Evolutionary conservation across 2,329 filamentous ascomycete genomes (phyloP).

Genomic region (Aschersonia sp.): DNA sequence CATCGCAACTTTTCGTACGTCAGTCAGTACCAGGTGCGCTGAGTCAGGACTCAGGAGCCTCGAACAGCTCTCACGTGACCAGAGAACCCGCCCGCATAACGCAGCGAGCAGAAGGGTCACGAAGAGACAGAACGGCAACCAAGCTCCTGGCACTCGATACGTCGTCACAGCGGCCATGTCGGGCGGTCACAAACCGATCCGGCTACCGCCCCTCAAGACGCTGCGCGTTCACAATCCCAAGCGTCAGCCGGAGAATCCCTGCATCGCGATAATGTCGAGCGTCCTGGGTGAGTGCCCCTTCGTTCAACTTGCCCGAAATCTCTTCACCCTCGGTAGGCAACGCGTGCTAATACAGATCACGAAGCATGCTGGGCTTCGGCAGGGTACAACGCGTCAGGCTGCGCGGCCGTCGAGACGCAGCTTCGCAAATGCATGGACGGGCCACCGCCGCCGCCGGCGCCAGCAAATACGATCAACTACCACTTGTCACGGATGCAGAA

Average conservation of each 20-base stretch:
- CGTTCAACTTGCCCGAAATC: not conserved
- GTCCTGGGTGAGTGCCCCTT: constrained; percentile 34
- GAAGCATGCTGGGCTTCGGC: constrained; percentile 74
- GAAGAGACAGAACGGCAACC: not conserved
- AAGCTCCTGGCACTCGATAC: not conserved
- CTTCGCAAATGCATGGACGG: constrained; percentile 68
- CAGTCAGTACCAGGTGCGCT: no score
- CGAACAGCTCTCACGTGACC: no score
- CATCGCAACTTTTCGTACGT: no score
- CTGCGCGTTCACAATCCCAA: constrained; percentile 41
- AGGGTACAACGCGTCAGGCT: constrained; percentile 50
- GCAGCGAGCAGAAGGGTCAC: not conserved
- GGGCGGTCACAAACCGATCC: constrained; percentile 33
- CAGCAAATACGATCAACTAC: constrained; percentile 78
- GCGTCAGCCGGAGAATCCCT: constrained; percentile 34
- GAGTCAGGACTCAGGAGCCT: no score
- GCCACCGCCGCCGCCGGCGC: constrained; percentile 33
- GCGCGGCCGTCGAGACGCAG: constrained; percentile 42
- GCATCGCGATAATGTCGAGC: constrained; percentile 40
- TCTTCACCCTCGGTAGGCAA: not conserved
- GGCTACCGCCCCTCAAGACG: constrained; percentile 39
- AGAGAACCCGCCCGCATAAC: not conserved
- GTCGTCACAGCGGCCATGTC: constrained; percentile 20
- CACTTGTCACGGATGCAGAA: constrained; percentile 68
- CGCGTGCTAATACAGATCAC: not conserved